Evolutionary conservation across 2,329 filamentous ascomycete species (phyloP).

Genomic region (Seiridium cupressi): DNA sequence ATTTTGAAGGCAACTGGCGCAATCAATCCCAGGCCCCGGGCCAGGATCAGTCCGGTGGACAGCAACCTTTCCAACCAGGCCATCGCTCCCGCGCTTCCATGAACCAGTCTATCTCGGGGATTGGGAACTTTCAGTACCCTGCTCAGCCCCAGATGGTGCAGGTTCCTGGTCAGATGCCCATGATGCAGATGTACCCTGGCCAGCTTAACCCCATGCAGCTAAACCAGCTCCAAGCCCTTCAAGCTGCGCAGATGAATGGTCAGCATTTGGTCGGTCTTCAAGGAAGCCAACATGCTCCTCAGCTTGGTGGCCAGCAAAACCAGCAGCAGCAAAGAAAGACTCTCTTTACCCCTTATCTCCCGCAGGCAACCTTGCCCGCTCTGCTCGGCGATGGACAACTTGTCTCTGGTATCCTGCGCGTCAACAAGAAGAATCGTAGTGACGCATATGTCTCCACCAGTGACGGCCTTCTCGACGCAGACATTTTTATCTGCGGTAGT

Average conservation of each 20-base stretch:
- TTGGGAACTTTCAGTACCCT: slow-evolving; percentile 87
- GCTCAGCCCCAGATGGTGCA: slow-evolving; percentile 85
- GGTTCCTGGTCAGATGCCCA: slow-evolving; percentile 77
- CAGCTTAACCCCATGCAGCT: slow-evolving; percentile 87
- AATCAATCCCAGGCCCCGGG: slow-evolving; percentile 70
- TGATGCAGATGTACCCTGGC: slow-evolving; percentile 81
- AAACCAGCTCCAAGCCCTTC: slow-evolving; percentile 86
- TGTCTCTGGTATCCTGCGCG: slow-evolving; percentile 91
- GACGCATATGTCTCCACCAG: slow-evolving; percentile 96
- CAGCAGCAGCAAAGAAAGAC: slow-evolving; percentile 96
- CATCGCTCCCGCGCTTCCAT: slow-evolving; percentile 85
- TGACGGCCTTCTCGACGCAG: slow-evolving; percentile 84
- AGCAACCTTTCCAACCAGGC: slow-evolving; percentile 83
- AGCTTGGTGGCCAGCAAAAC: slow-evolving; percentile 63
- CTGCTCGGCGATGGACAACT: slow-evolving; percentile 89
- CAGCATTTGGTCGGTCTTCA: slow-evolving; percentile 70
- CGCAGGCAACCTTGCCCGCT: slow-evolving; percentile 89
- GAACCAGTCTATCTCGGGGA: slow-evolving; percentile 77
- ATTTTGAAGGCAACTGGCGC: slow-evolving; percentile 98
- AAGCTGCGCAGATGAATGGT: slow-evolving; percentile 80
- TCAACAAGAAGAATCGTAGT: slow-evolving; percentile 99
- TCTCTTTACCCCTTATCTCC: slow-evolving; percentile 94
- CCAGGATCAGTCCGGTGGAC: slow-evolving; percentile 58
- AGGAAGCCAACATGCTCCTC: slow-evolving; percentile 71
- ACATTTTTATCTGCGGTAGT: slow-evolving; percentile 99